These are phyloP conservation scores for Monosporozyma solicola DNA, from an alignment of 805 yeast genomes.

Conservation along the genomic window DNA sequence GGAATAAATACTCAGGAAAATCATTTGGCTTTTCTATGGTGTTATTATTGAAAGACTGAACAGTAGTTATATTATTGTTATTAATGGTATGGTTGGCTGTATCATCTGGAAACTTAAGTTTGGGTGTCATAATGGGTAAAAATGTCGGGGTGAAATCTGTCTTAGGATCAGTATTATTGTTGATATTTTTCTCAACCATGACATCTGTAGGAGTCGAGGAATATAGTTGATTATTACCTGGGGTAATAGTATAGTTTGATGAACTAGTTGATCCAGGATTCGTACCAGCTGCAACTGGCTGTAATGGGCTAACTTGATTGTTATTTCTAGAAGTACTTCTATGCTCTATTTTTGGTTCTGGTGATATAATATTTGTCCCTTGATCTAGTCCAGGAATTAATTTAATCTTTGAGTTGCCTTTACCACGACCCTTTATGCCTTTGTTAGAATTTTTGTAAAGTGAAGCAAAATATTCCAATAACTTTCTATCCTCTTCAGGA, in stretches of 20 bases:
- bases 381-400: neutral
- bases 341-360: neutral
- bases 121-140: neutral
- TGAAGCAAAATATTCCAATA: constrained; percentile 69
- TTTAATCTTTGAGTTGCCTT: neutral
- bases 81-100: neutral
- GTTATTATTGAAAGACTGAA: neutral
- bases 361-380: neutral
- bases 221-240: neutral
- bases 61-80: neutral
- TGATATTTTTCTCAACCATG: neutral
- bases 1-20: neutral
- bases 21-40: neutral
- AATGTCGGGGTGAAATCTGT: neutral
- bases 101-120: neutral
- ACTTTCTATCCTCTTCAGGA: constrained; percentile 55
- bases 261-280: neutral
- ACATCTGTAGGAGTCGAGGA: neutral
- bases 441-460: constrained; percentile 81
- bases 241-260: neutral
- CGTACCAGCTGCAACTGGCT: neutral
- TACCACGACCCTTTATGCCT: constrained; percentile 40
- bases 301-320: neutral
- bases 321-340: neutral
- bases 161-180: neutral